phyloP scores from a whole-genome alignment of 352 stramenopile genomes.

The Phytophthora tentaculata region DNA sequence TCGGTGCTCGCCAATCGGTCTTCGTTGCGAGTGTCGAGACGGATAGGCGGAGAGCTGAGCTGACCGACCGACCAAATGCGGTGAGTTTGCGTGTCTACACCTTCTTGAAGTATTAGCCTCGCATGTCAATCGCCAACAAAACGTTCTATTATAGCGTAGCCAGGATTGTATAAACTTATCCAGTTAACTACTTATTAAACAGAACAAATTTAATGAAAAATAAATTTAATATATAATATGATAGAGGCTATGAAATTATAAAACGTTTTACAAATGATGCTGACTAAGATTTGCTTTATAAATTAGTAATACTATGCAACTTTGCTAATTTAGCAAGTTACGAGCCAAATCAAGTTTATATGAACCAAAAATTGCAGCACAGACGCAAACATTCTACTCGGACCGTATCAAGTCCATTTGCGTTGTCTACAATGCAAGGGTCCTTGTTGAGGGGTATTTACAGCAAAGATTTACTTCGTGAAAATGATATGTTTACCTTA shows the following conservation, averaged over 20 bases:
- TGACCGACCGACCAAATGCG: conserved; percentile 1
- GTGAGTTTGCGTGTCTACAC: conserved; percentile 3
- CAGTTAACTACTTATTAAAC: not conserved
- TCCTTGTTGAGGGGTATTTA: not conserved
- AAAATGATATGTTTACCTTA: not conserved
- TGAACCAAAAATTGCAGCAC: too few relatives aligned
- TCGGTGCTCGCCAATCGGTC: conserved; percentile 1
- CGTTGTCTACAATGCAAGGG: not conserved
- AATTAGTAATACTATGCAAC: too few relatives aligned
- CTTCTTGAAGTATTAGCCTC: conserved; percentile 1
- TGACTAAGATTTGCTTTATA: not conserved
- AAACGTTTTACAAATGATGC: not conserved
- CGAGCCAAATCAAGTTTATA: not conserved
- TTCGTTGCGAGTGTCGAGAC: conserved; percentile 2
- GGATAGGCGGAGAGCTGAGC: conserved; percentile 1
- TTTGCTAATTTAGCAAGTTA: too few relatives aligned
- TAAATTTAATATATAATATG: not conserved
- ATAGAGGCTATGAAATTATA: not conserved
- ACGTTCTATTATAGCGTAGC: not conserved
- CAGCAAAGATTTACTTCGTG: not conserved
- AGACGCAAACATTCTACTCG: not conserved
- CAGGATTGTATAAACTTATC: not conserved
- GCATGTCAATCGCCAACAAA: not conserved
- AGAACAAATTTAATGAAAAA: too few relatives aligned
- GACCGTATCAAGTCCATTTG: not conserved